phyloP scores from a whole-genome alignment of 176 grass and related monocot species.

The Saccharum officinarum region DNA sequence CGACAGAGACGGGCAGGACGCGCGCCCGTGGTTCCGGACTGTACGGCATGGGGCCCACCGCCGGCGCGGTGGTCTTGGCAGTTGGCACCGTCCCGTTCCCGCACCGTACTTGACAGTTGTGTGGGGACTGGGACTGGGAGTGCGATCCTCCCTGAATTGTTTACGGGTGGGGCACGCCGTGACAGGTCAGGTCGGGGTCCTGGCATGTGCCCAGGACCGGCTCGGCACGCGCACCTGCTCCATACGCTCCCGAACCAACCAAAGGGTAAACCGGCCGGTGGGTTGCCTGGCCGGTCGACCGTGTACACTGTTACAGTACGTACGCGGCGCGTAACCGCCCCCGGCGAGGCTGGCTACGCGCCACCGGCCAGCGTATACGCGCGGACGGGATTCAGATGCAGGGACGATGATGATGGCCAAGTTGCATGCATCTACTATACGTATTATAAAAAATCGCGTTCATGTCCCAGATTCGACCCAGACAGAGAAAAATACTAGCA shows the following conservation, averaged over 20 bases:
- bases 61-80: background rate
- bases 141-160: background rate
- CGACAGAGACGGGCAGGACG: too few relatives aligned
- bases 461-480: too few relatives aligned
- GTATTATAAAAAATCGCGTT: background rate
- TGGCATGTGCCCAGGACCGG: background rate
- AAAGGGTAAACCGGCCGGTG: too few relatives aligned
- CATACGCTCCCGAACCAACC: background rate
- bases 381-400: too few relatives aligned
- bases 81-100: background rate
- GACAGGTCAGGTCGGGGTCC: background rate
- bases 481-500: too few relatives aligned
- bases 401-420: too few relatives aligned
- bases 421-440: too few relatives aligned
- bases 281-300: too few relatives aligned
- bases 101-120: background rate
- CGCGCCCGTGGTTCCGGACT: conserved; percentile 30
- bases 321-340: conserved; percentile 28
- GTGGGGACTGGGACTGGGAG: too few relatives aligned
- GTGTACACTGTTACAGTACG: background rate
- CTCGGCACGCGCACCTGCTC: background rate
- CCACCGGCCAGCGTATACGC: too few relatives aligned
- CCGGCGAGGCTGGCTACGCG: background rate
- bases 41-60: conserved; percentile 23
- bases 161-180: background rate